These are phyloP conservation scores for Metarhizium anisopliae DNA, from an alignment of 2,329 filamentous ascomycete genomes.

Conservation along the genomic window DNA sequence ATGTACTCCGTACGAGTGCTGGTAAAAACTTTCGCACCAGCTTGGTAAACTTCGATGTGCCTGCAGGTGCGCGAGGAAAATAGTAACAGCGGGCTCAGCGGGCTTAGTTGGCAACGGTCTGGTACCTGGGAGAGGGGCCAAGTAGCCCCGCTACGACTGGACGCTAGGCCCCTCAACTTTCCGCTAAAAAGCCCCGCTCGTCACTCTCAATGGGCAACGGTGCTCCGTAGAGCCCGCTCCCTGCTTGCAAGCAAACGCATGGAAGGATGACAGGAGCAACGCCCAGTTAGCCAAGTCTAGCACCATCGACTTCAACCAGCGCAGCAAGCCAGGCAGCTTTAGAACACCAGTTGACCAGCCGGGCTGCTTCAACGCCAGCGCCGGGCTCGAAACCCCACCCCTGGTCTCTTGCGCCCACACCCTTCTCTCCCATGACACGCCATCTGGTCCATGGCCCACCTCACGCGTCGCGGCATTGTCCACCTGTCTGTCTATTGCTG, in stretches of 20 bases:
- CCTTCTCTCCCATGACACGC: not conserved
- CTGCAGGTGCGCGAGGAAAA: not conserved
- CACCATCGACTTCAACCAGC: too few species aligned
- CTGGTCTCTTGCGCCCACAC: not conserved
- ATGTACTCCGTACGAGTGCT: too few species aligned
- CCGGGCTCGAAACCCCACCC: not conserved
- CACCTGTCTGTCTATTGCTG: slow-evolving; percentile 6
- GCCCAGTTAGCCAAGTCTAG: too few species aligned
- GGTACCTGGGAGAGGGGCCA: slow-evolving; percentile 1
- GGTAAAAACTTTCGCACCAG: too few species aligned
- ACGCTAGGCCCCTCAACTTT: not conserved
- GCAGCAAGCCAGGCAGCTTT: not conserved
- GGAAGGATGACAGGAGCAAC: too few species aligned
- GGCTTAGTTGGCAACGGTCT: not conserved
- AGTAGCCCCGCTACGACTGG: not conserved
- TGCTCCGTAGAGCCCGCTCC: not conserved
- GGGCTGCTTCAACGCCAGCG: not conserved
- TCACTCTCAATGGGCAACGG: not conserved
- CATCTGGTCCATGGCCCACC: not conserved
- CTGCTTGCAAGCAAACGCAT: too few species aligned
- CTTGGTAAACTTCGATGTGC: too few species aligned
- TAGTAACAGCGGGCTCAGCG: slow-evolving; percentile 1
- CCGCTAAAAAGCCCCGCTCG: slow-evolving; percentile 7
- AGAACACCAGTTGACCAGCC: not conserved
- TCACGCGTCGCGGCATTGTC: slow-evolving; percentile 5